Conservation (phyloP, 2,329 filamentous ascomycete genomes). For the Hyphodiscus sp. region DNA sequence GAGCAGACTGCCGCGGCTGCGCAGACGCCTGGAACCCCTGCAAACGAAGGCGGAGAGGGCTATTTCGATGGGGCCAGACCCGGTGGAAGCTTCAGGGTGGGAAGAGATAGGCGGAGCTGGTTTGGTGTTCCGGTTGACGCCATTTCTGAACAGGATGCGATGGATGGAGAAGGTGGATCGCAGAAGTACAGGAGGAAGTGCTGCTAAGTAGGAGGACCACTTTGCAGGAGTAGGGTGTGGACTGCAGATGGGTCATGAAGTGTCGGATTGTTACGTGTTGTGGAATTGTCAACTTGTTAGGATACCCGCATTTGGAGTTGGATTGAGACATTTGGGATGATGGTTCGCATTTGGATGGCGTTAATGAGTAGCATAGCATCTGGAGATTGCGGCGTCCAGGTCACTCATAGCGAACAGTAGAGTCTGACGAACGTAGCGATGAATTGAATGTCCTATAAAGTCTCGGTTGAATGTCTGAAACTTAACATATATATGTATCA, state of each 20-base stretch:
- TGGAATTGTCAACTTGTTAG: slow-evolving; percentile 16
- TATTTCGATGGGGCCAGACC: slow-evolving; percentile 43
- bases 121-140: slow-evolving; percentile 49
- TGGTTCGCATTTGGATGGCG: slow-evolving; percentile 17
- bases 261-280: slow-evolving; percentile 4
- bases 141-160: slow-evolving; percentile 30
- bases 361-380: slow-evolving; percentile 8
- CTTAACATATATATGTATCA: no score
- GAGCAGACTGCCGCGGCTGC: slow-evolving; percentile 41
- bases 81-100: slow-evolving; percentile 52
- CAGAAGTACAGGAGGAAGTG: slow-evolving; percentile 28
- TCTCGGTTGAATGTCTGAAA: background rate
- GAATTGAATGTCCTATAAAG: background rate
- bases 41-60: slow-evolving; percentile 28
- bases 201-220: slow-evolving; percentile 16
- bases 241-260: background rate
- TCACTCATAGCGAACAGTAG: background rate
- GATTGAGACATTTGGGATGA: slow-evolving; percentile 8
- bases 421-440: background rate
- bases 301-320: slow-evolving; percentile 7
- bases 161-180: slow-evolving; percentile 13
- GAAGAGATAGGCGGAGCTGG: slow-evolving; percentile 62
- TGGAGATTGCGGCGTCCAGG: slow-evolving; percentile 5
- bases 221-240: background rate
- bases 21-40: slow-evolving; percentile 37